Base-by-base conservation (phyloP, 1,284 basidiomycete genomes). In the Cryptococcus sp. region DNA sequence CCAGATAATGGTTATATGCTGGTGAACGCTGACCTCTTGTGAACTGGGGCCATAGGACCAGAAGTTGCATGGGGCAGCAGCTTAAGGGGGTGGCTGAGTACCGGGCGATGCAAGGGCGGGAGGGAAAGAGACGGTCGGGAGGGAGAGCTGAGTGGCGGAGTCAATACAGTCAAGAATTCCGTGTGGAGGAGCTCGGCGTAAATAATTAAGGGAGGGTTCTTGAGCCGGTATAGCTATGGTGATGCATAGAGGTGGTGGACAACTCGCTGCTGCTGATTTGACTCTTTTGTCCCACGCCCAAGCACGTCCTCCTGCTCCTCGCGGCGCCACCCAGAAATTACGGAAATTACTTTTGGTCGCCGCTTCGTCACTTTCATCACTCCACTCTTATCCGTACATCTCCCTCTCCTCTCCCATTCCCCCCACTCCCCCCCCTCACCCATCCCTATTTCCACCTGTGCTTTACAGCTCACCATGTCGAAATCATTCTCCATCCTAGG, bases 401-500 rank as follows among this genome's bases (percentile, higher is more conserved):
- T 23, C 13, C n/a, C 21, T 40, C 35, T 35, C 23, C 16, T 11
- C 8, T 23, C 24, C 37, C 16, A 16, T 20, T 20, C 47, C 35
- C 15, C 24, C 24, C 47, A 54, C 49, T 35, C n/a, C 18, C 23
- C 33, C 43, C 4, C n/a, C n/a, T 18, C 28, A 20, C 18, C 15
- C 48, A 40, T 15, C 13, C 24, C 21, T 42, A 46, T 28, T 42
- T n/a, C 21, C 16, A 20, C 15, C 23, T 61, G 18, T 1, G 23
- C 28, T 33, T 9, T 64, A 5, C n/a, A n/a, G n/a, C 56, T 48
- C 11, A 28, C 47, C 52, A 59, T 58, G 60, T 61, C 75, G 39
- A 77, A 71, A 50, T 69, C 77, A 21, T 83, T 84, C 71, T 86
- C 87, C 43, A 81, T 89, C 53, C 81, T 85, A 24, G 88, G 89